Evolutionary conservation across 2,329 filamentous ascomycete species (phyloP), one percentile per base, ranked within the genome.

Genomic region (Ophiostoma perfectum): DNA sequence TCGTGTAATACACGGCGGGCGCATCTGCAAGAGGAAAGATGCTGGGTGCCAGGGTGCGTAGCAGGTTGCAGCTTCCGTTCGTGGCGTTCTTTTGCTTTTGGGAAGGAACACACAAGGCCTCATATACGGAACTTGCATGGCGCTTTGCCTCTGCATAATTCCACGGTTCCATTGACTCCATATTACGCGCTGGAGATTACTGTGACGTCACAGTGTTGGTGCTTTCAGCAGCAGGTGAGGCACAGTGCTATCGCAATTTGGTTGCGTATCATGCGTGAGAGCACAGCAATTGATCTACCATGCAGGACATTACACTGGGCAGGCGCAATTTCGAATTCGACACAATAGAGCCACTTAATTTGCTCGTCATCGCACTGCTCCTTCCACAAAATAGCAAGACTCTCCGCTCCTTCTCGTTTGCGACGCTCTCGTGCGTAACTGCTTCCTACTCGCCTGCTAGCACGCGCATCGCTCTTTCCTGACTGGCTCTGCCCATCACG

Each of bases 341-440:
- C 49, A 27, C 47, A 52, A 36, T 55, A 27, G 8, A n/a, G 49
- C 49, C 49, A 55, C 49, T 55, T 55, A 27, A 9, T 6, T 9
- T 55, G 49, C 49, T 55, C 49, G 49, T 55, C 49, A 55, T 55
- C 49, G 49, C 49, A 55, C 27, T 9, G 49, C 49, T 55, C 49
- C 27, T 55, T 55, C 49, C 49, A 55, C 49, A 27, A 55, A 55
- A 55, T 55, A 55, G 49, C 49, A 55, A 18, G 49, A 55, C 27
- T 55, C 18, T 4, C 45, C 12, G 49, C 49, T 27, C 49, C 49
- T 55, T 55, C 49, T 55, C n/a, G 18, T 27, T 12, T 55, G 18
- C 49, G 11, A 55, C 49, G 49, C 12, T 55, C 27, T 36, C 49
- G 49, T 55, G 49, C 49, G 49, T 27, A 7, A 55, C 49, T 55